Conservation (phyloP, 2,329 filamentous ascomycete species). For the Phymatotrichopsis omnivora region DNA sequence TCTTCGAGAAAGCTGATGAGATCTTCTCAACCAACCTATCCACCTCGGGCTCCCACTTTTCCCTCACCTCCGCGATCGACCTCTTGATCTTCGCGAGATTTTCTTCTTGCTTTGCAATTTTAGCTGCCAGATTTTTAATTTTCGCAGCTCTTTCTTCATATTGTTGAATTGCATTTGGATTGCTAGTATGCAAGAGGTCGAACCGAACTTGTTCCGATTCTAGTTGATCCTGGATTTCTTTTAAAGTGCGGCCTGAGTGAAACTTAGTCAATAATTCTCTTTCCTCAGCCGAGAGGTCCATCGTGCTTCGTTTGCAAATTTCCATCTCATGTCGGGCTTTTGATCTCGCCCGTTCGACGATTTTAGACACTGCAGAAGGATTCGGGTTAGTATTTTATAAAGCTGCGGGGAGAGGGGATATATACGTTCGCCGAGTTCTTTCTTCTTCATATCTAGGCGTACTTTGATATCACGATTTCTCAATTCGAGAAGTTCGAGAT, state of each 20-base stretch:
- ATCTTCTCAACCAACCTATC: constrained; percentile 70
- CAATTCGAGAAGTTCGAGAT: constrained; percentile 57
- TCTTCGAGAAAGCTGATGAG: constrained; percentile 82
- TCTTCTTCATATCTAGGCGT: constrained; percentile 38
- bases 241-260: constrained; percentile 44
- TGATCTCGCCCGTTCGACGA: background rate
- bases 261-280: constrained; percentile 39
- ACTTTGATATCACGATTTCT: constrained; percentile 51
- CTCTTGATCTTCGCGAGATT: constrained; percentile 47
- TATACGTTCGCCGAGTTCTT: constrained; percentile 27
- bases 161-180: constrained; percentile 63
- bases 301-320: constrained; percentile 24
- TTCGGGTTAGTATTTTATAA: constrained; percentile 5
- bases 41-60: constrained; percentile 71
- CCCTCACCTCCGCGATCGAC: constrained; percentile 56
- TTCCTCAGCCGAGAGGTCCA: constrained; percentile 21
- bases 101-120: constrained; percentile 46
- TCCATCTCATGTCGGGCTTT: background rate
- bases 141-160: constrained; percentile 62
- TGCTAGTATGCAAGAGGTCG: constrained; percentile 68
- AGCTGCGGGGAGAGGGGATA: background rate
- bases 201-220: constrained; percentile 63
- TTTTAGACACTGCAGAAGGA: background rate
- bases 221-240: constrained; percentile 63
- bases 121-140: constrained; percentile 55